Percentiles rank a stretch among this genome's conserved stretches.
phyloP scores from a whole-genome alignment of 2,329 filamentous ascomycete genomes.

The Fusarium bulbicola region DNA sequence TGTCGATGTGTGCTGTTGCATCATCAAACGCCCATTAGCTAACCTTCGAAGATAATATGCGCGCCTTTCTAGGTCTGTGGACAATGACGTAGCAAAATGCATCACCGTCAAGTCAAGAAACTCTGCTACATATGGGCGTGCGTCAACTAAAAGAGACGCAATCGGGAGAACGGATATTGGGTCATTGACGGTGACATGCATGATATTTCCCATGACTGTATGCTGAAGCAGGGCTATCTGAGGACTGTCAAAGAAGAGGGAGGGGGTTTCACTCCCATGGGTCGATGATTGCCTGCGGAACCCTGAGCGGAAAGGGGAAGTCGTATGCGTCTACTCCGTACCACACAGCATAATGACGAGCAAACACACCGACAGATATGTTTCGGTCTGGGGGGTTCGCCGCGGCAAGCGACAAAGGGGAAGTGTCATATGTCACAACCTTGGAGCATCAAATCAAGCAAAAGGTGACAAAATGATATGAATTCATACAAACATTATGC shows the following conservation, averaged over 20 bases:
- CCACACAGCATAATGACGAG: constrained; percentile 21
- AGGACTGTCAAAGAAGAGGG: constrained; percentile 19
- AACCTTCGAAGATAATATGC: constrained; percentile 6
- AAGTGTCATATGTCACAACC: constrained; percentile 29
- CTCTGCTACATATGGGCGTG: constrained; percentile 20
- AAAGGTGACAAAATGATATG: constrained; percentile 13
- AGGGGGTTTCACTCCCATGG: constrained; percentile 16
- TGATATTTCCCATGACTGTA: constrained; percentile 28
- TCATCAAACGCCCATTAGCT: constrained; percentile 19
- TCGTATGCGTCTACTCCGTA: constrained; percentile 23
- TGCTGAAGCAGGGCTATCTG: constrained; percentile 25
- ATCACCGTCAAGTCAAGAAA: constrained; percentile 33
- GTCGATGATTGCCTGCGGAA: constrained; percentile 13
- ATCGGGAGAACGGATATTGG: constrained; percentile 30
- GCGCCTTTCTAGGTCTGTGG: neutral
- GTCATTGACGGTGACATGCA: constrained; percentile 33
- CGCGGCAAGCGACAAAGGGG: constrained; percentile 27
- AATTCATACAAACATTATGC: neutral
- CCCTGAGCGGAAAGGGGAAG: constrained; percentile 26
- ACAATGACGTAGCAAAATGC: constrained; percentile 20
- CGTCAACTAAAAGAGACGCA: constrained; percentile 14
- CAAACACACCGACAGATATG: constrained; percentile 27
- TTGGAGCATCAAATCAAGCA: constrained; percentile 24
- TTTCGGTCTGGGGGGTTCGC: constrained; percentile 28
- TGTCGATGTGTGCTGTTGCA: constrained; percentile 6